Base-by-base conservation (phyloP, 2,329 filamentous ascomycete species). In the Neofusicoccum laricinum region DNA sequence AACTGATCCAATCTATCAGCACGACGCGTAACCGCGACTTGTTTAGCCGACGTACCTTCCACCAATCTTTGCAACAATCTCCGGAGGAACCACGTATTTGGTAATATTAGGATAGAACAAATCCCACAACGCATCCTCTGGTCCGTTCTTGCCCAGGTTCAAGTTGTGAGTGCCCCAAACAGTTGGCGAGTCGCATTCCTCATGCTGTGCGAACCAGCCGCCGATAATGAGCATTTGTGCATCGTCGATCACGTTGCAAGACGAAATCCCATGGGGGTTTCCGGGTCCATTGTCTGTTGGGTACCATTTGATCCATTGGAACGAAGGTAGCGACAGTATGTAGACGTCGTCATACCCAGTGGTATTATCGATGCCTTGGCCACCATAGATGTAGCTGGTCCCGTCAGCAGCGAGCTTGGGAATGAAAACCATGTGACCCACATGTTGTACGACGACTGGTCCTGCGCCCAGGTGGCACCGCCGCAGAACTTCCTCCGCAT, bases 401-500 rank as follows among this genome's bases (percentile, higher is more conserved):
- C 10, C 10, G 40, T 59, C 55, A 59, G 55, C 34, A 15, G 15
- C 4, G 34, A 25, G 7, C 21, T 10, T 32, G 14, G 25, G 6
- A 63, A 21, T 30, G 11, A 51, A 38, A 14, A 25, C 4, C 15
- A 11, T 45, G 10, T 51, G 48, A 75, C 84, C 73, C 69, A 88
- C 84, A 89, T 85, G 68, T 89, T 89, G 69, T 88, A 88, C 7
- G 85, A 87, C 14, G 85, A 86, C 63, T 81, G 78, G 68, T 89
- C 87, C 8, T 79, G 69, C 0, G 86, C 81, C 81, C 86, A 88
- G 1, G 84, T 84, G 14, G 81, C 84, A 55, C 85, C 87, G 2
- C 85, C 85, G 70, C 87, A 89, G 66, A 88, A 89, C 32, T 84
- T 81, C 30, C 85, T 79, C 11, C 87, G 79, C 65, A 81, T 76